A percentile compares a stretch with the other conserved stretches of the same genome.
Conservation (phyloP, 352 stramenopile genomes). For the Globisporangium okanoganense region DNA sequence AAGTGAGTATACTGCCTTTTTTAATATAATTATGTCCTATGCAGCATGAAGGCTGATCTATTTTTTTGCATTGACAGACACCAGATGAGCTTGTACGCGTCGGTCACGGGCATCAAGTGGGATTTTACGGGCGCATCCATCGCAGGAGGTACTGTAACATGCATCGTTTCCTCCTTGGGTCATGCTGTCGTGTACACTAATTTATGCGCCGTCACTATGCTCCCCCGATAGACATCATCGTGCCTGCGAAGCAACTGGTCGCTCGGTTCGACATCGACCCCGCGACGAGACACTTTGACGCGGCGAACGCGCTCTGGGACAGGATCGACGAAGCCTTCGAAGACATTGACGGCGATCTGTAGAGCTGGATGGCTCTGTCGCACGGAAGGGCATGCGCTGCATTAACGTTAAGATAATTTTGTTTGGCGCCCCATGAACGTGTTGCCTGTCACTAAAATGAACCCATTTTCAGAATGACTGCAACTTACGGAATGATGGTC, state of each 20-base stretch:
- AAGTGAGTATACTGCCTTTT: slow-evolving; percentile 54
- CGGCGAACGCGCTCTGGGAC: slow-evolving; percentile 64
- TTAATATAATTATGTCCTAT: background rate
- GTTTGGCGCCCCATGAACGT: background rate
- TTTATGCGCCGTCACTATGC: background rate
- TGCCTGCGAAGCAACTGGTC: slow-evolving; percentile 49
- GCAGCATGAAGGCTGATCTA: background rate
- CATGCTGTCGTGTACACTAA: background rate
- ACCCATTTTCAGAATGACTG: background rate
- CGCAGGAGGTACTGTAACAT: slow-evolving; percentile 29
- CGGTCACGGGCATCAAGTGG: slow-evolving; percentile 78
- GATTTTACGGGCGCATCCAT: slow-evolving; percentile 53
- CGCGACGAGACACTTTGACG: slow-evolving; percentile 45
- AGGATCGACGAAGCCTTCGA: slow-evolving; percentile 67
- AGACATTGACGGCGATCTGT: slow-evolving; percentile 47
- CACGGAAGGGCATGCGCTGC: background rate
- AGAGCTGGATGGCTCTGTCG: slow-evolving; percentile 3
- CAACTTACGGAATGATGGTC: background rate
- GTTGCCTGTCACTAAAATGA: slow-evolving; percentile 7
- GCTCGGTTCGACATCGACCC: slow-evolving; percentile 56
- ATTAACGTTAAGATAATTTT: background rate
- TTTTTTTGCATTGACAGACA: slow-evolving; percentile 31
- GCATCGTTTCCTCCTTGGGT: background rate
- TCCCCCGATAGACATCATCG: slow-evolving; percentile 47
- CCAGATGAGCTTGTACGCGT: slow-evolving; percentile 74